Base-by-base conservation (phyloP, 1,284 basidiomycete genomes). In the Pseudozyma tsukubaensis region DNA sequence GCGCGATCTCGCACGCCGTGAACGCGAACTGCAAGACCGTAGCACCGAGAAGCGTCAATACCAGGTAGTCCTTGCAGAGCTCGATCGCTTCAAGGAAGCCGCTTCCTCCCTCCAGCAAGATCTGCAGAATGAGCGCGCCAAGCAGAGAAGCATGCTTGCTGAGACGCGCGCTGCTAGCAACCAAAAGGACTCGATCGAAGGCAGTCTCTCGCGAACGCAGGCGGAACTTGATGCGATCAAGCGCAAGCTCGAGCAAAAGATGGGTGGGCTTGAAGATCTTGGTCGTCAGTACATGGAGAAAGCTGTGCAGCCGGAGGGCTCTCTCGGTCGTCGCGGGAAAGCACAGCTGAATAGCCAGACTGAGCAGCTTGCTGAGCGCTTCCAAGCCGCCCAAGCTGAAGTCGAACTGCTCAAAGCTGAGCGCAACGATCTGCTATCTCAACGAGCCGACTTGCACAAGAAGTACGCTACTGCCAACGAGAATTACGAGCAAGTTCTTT, bases 201-300 rank as follows among this genome's bases (percentile, higher is more conserved):
- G 54, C 13, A 67, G 60, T 35, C 35, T 75, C 3, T 50, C 56
- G 14, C 59, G 66, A n/a, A 75, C 72, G 0, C 59, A 71, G n/a
- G 59, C 48, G 10, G 67, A 75, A 34, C 63, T 75, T 16, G 67
- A 75, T 0, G 49, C 18, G 14, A 61, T 75, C 32, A 70, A 70
- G 62, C 65, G 59, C n/a, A 61, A 64, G 45, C 62, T 79, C 42
- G 52, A 77, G 19, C 49, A 70, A 18, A 76, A 78, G 57, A 56
- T 74, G 50, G 63, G 54, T 24, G 72, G 67, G 9, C 63, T 75
- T 18, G 59, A 75, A 21, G 53, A 63, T 21, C 59, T 74, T 12
- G 49, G 56, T 16, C 55, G 67, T 11, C 49, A 67, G 40, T 66
- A 57, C 37, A 47, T 60, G 54, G 62, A 75, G 37, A 50, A 54